Evolutionary conservation across 2,329 filamentous ascomycete genomes (phyloP).

Genomic region (Aspergillus vadensis): DNA sequence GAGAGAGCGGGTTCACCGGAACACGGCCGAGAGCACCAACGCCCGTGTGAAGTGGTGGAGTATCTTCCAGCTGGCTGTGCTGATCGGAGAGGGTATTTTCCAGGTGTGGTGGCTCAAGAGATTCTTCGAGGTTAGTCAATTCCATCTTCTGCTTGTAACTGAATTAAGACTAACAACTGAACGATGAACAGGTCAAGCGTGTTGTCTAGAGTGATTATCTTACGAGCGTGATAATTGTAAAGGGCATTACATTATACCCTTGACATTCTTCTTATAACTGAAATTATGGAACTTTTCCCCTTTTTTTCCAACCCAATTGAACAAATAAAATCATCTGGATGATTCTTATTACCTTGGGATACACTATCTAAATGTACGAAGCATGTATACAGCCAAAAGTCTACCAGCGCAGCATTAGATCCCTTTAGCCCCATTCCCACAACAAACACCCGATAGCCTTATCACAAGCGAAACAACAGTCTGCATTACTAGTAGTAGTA

Average conservation of each 20-base stretch:
- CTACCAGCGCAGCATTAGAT: background rate
- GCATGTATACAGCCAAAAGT: slow-evolving; percentile 4
- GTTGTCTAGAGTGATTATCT: slow-evolving; percentile 40
- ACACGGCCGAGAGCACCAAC: slow-evolving; percentile 98
- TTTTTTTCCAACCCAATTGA: background rate
- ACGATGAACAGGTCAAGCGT: slow-evolving; percentile 46
- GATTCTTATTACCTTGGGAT: slow-evolving; percentile 5
- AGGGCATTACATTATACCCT: slow-evolving; percentile 1
- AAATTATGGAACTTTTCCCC: background rate
- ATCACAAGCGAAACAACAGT: no score
- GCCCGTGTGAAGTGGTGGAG: slow-evolving; percentile 99
- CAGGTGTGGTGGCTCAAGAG: slow-evolving; percentile 99
- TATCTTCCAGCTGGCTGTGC: slow-evolving; percentile 86
- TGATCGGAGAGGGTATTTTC: slow-evolving; percentile 91
- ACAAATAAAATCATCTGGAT: slow-evolving; percentile 13
- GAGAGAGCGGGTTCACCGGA: slow-evolving; percentile 92
- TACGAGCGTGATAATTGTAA: slow-evolving; percentile 13
- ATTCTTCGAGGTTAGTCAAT: slow-evolving; percentile 77
- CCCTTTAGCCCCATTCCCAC: background rate
- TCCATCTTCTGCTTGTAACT: no score
- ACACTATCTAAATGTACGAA: background rate
- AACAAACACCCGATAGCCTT: background rate
- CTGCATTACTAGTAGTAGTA: background rate
- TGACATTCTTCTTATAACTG: slow-evolving; percentile 6
- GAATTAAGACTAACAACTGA: slow-evolving; percentile 3